These are phyloP conservation scores for Cryptococcus sp. DNA, from an alignment of 1,284 basidiomycete species.

Conservation along the genomic window DNA sequence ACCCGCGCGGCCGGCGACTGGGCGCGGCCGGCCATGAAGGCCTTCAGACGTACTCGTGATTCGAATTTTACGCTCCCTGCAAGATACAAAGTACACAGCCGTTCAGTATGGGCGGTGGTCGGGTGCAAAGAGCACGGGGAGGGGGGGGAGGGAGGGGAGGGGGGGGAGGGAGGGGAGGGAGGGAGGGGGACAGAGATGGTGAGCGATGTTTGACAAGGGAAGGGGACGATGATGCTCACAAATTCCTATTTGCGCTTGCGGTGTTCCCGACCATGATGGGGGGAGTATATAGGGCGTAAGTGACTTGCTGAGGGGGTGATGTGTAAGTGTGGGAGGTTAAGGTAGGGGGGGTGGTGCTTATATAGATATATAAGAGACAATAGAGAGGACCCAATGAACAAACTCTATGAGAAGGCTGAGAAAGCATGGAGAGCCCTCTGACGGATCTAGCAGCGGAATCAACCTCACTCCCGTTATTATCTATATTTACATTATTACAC, in stretches of 20 bases:
- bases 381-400: not conserved
- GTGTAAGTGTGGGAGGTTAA: not conserved
- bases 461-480: not conserved
- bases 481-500: too few relatives aligned
- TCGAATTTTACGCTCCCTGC: conserved; percentile 29
- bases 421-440: not conserved
- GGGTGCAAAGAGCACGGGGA: too few relatives aligned
- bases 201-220: not conserved
- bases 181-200: conserved; percentile 1
- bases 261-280: conserved; percentile 17
- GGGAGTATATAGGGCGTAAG: too few relatives aligned
- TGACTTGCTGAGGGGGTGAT: not conserved
- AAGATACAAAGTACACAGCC: not conserved
- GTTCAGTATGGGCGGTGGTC: not conserved
- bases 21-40: not conserved
- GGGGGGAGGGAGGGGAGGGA: not conserved
- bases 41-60: conserved; percentile 29
- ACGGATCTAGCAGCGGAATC: not conserved
- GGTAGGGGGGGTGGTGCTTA: not conserved
- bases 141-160: not conserved
- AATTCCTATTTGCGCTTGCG: conserved; percentile 16
- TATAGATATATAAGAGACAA: not conserved
- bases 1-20: not conserved
- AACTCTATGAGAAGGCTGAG: too few relatives aligned
- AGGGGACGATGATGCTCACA: conserved; percentile 10